Conservation (phyloP, 768 basidiomycete species). For the Mycena belliarum region DNA sequence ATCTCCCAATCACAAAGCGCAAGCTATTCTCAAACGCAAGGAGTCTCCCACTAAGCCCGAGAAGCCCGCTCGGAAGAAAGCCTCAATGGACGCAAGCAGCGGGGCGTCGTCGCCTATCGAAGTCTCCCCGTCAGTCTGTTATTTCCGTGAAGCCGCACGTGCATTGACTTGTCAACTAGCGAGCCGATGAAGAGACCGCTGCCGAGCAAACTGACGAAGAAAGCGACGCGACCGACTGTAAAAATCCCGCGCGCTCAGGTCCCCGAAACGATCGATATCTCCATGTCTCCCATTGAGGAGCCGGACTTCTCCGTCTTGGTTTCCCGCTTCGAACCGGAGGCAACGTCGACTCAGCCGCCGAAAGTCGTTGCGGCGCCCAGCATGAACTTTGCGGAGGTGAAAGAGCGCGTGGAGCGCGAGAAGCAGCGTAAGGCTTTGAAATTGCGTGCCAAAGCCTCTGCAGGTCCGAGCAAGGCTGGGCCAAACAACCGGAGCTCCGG, state of each 20-base stretch:
- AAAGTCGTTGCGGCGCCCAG: slow-evolving; percentile 29
- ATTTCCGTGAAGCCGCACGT: no score
- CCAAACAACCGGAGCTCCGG: slow-evolving; percentile 9
- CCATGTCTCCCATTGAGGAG: slow-evolving; percentile 19
- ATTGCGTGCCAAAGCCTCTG: slow-evolving; percentile 6
- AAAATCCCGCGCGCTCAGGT: slow-evolving; percentile 5
- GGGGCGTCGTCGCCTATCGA: slow-evolving; percentile 14
- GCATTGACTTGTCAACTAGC: no score
- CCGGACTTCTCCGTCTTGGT: slow-evolving; percentile 21
- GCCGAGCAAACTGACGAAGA: slow-evolving; percentile 4
- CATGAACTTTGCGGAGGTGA: slow-evolving; percentile 31
- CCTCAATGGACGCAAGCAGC: slow-evolving; percentile 8
- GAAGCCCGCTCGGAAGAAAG: slow-evolving; percentile 11
- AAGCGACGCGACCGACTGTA: not conserved
- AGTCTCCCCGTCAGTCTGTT: slow-evolving; percentile 5
- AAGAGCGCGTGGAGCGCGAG: slow-evolving; percentile 34
- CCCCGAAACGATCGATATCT: slow-evolving; percentile 15
- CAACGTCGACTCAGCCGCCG: slow-evolving; percentile 14
- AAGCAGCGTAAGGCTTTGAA: slow-evolving; percentile 32
- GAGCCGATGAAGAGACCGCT: not conserved
- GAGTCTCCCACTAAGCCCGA: slow-evolving; percentile 8
- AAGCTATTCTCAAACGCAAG: slow-evolving; percentile 12
- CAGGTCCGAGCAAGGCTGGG: not conserved
- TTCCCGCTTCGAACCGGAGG: slow-evolving; percentile 17
- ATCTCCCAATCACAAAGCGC: not conserved